Evolutionary conservation across 106 monocot species (phyloP), one percentile per base, ranked within the genome.

Genomic region (Phalaenopsis aphrodite): DNA sequence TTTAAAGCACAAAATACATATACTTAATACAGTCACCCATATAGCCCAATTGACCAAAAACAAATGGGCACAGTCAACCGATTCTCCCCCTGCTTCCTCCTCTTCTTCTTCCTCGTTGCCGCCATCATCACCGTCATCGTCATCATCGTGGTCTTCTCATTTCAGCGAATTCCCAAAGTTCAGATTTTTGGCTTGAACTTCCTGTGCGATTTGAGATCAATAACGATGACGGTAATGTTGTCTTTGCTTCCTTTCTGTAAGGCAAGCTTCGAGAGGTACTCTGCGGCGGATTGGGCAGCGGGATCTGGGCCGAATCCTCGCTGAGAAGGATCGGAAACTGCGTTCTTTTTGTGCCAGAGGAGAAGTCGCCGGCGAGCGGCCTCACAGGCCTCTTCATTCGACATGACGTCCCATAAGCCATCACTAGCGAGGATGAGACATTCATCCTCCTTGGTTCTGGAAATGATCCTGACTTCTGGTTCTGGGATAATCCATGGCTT

Each of bases 381-480:
- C 49, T 89, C 87, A 48, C 87, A 89, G 24, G 75, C 89, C 81
- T 91, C 91, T 56, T 91, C 85, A n/a, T 91, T 91, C 2, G 91
- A 88, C 84, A 91, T 65, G 0, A 91, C 91, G 75, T 91, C 91
- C 88, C 88, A 91, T 42, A 91, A 58, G 14, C 91, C 91, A 41
- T 93, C 93, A 42, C 88, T 91, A 8, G 93, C 93, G 4, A 93
- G 83, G 72, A 93, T 84, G 14, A 93, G 85, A 37, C 93, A 93
- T 52, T 93, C 93, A 30, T 93, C 91, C 24, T 93, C 93, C 49
- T 78, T 89, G 2, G 83, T 76, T 76, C 93, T 42, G 16, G 78
- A 77, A 49, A 89, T 56, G 15, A 90, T 71, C 30, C 80, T 89
- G 24, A 93, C 84, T 84, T 93, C 93, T 39, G 93, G 93, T 37